A percentile compares a stretch with the other conserved stretches of the same genome.
Conservation (phyloP, 2,329 filamentous ascomycete genomes). For the Trichoderma atroviride region DNA sequence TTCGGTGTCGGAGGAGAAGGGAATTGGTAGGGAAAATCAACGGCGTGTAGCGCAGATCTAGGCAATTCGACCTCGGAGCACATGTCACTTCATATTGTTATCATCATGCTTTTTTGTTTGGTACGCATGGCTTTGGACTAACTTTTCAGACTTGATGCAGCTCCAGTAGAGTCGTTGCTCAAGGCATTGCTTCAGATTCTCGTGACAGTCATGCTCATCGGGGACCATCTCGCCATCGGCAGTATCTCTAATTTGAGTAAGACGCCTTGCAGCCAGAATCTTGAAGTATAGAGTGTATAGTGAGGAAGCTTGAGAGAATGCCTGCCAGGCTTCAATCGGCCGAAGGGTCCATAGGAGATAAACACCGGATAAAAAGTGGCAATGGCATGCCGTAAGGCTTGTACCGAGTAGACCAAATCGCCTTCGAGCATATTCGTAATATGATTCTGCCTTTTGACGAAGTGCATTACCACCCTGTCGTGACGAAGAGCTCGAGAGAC, state of each 20-base stretch:
- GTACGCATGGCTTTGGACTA: not conserved
- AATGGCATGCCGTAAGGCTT: not conserved
- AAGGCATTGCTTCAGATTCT: not conserved
- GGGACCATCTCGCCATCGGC: not conserved
- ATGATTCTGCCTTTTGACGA: not conserved
- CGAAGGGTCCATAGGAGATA: not conserved
- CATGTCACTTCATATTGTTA: not conserved
- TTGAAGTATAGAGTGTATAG: not conserved
- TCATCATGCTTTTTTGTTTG: not conserved
- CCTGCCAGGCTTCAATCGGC: not conserved
- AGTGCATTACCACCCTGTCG: not conserved
- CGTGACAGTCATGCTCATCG: not conserved
- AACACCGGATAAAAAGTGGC: not conserved
- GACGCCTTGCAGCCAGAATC: not conserved
- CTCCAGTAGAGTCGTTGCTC: conserved; percentile 8
- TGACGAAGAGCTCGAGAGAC: not conserved
- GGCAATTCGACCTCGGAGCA: not conserved
- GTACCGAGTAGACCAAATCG: not conserved
- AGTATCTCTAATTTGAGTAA: not conserved
- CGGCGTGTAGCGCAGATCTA: not conserved
- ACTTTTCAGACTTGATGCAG: conserved; percentile 10
- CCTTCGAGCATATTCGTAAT: not conserved
- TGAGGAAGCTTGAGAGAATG: not conserved
- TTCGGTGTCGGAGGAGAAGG: conserved; percentile 11
- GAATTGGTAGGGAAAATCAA: conserved; percentile 4